These are phyloP conservation scores for Phytophthora pseudosyringae DNA, from an alignment of 352 stramenopile species.

Conservation along the genomic window DNA sequence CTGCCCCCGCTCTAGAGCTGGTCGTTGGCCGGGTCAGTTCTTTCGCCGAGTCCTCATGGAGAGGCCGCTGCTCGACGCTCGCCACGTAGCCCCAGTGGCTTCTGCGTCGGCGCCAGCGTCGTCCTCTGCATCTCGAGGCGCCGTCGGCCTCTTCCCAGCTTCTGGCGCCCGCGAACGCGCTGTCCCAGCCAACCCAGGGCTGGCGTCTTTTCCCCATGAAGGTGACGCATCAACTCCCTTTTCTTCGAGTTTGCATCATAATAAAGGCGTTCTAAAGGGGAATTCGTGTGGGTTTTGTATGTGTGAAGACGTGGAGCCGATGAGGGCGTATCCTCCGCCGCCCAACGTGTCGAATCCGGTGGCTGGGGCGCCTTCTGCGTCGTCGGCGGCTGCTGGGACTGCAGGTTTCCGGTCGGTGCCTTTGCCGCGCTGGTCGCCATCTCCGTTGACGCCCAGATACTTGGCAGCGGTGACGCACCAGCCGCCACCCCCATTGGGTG, in stretches of 20 bases:
- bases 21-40: neutral
- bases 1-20: neutral
- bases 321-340: slow-evolving; percentile 25
- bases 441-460: slow-evolving; percentile 37
- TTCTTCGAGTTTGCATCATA: neutral
- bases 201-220: slow-evolving; percentile 37
- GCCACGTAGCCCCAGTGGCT: neutral
- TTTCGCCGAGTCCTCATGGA: slow-evolving; percentile 18
- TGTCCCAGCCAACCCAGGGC: slow-evolving; percentile 17
- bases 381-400: slow-evolving; percentile 18
- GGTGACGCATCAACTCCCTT: slow-evolving; percentile 12
- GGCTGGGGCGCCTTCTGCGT: slow-evolving; percentile 5
- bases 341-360: slow-evolving; percentile 11
- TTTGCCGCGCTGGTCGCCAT: slow-evolving; percentile 27
- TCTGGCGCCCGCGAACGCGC: slow-evolving; percentile 18
- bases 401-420: slow-evolving; percentile 17
- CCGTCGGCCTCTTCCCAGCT: slow-evolving; percentile 18
- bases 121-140: slow-evolving; percentile 21
- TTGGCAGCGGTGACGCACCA: slow-evolving; percentile 26
- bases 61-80: slow-evolving; percentile 28
- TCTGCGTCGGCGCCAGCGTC: slow-evolving; percentile 3
- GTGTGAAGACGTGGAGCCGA: slow-evolving; percentile 28
- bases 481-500: slow-evolving; percentile 16
- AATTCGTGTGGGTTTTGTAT: neutral
- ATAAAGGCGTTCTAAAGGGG: neutral